phyloP scores from a whole-genome alignment of 2,329 filamentous ascomycete genomes.

The Fusarium graminum region DNA sequence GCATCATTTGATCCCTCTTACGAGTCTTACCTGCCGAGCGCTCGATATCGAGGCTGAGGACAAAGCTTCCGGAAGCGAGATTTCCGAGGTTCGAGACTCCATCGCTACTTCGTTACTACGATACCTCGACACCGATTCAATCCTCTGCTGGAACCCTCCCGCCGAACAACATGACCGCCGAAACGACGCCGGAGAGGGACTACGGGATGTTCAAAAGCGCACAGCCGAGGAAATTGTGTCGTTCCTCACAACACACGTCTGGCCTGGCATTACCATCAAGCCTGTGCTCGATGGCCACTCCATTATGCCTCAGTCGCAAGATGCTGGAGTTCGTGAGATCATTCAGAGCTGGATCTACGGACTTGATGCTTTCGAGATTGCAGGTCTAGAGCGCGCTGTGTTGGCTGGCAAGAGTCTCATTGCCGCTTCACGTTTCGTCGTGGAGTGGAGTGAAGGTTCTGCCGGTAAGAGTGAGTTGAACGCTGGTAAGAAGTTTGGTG shows the following conservation, averaged over 20 bases:
- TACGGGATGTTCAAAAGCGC: conserved; percentile 79
- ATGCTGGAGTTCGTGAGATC: conserved; percentile 79
- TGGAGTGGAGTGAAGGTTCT: conserved; percentile 88
- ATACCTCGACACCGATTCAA: conserved; percentile 91
- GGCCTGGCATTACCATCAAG: conserved; percentile 83
- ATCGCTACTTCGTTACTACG: conserved; percentile 79
- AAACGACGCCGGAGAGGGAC: conserved; percentile 65
- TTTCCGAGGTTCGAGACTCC: conserved; percentile 69
- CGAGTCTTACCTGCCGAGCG: conserved; percentile 84
- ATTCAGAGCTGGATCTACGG: conserved; percentile 82
- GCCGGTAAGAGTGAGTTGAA: conserved; percentile 60
- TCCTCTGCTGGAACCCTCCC: conserved; percentile 86
- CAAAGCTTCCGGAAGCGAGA: conserved; percentile 43
- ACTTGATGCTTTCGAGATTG: conserved; percentile 83
- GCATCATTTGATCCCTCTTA: conserved; percentile 90
- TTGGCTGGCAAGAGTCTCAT: conserved; percentile 90
- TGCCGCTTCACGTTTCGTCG: conserved; percentile 79
- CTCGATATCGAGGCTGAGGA: conserved; percentile 84
- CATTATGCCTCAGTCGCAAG: conserved; percentile 82
- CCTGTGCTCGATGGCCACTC: conserved; percentile 84
- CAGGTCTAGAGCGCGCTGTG: conserved; percentile 85
- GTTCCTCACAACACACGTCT: conserved; percentile 79
- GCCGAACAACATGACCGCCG: conserved; percentile 62
- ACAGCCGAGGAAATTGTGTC: conserved; percentile 77
- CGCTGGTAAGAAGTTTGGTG: conserved; percentile 70